These are phyloP conservation scores for Xylariales sp. DNA, from an alignment of 2,329 filamentous ascomycete species.

Conservation along the genomic window DNA sequence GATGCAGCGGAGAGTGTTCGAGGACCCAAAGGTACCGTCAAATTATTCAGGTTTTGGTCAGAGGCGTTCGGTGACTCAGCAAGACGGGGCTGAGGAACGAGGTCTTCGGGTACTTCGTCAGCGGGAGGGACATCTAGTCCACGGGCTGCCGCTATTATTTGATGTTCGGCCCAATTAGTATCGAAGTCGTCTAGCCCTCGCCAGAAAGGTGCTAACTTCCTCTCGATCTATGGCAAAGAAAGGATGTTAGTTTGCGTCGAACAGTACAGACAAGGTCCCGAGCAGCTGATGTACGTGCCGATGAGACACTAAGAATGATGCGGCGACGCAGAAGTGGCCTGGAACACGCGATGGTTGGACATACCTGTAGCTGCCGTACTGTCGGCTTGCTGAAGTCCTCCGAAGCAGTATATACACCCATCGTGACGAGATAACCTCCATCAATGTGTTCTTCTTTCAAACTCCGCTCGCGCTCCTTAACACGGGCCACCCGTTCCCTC, in stretches of 20 bases:
- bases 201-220: constrained; percentile 92
- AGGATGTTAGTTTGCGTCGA: not conserved
- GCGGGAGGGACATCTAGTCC: constrained; percentile 79
- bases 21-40: constrained; percentile 75
- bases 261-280: too few species aligned
- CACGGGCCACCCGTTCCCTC: constrained; percentile 67
- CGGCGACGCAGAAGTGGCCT: too few species aligned
- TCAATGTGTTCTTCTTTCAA: constrained; percentile 90
- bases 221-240: constrained; percentile 67
- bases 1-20: constrained; percentile 76
- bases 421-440: constrained; percentile 88
- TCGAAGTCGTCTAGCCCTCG: constrained; percentile 85
- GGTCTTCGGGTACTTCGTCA: constrained; percentile 71
- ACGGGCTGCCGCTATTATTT: constrained; percentile 85
- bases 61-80: constrained; percentile 45
- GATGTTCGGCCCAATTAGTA: constrained; percentile 86
- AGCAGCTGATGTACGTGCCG: too few species aligned
- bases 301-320: too few species aligned
- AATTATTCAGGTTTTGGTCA: constrained; percentile 59
- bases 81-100: constrained; percentile 42
- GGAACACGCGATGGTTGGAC: not conserved
- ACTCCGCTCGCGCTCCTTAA: constrained; percentile 85
- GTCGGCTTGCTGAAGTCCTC: constrained; percentile 91
- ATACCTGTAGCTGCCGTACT: constrained; percentile 86
- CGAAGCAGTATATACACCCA: constrained; percentile 85